phyloP scores from a whole-genome alignment of 2,329 filamentous ascomycete genomes.

The Lachnellula arida region DNA sequence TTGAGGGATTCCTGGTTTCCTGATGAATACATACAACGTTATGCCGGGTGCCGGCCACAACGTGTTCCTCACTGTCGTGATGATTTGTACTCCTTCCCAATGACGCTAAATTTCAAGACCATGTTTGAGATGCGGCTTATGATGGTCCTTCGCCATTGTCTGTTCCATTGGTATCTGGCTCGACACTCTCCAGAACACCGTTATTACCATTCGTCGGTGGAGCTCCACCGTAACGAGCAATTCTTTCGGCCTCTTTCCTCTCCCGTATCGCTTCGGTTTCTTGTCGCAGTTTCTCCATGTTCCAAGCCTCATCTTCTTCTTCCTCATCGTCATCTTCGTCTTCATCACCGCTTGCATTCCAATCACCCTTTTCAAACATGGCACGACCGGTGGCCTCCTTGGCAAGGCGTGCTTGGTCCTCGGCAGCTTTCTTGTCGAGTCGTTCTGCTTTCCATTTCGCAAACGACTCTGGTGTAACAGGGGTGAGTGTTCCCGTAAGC shows the following conservation, averaged over 20 bases:
- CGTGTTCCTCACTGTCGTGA: background rate
- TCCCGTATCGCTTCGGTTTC: constrained; percentile 77
- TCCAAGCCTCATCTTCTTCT: constrained; percentile 56
- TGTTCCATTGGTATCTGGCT: constrained; percentile 13
- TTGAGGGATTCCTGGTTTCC: background rate
- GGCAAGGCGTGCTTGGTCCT: constrained; percentile 81
- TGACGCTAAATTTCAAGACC: constrained; percentile 23
- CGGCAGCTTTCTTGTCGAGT: constrained; percentile 90
- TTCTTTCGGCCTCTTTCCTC: constrained; percentile 72
- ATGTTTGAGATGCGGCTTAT: constrained; percentile 10
- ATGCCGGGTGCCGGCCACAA: background rate
- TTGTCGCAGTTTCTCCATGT: constrained; percentile 72
- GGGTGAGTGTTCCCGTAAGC: constrained; percentile 83
- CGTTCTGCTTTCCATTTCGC: constrained; percentile 97
- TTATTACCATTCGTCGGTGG: constrained; percentile 16
- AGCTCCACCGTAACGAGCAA: constrained; percentile 31
- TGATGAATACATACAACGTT: background rate
- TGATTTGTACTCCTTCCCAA: constrained; percentile 9
- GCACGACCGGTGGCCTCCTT: constrained; percentile 95
- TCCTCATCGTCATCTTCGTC: constrained; percentile 43
- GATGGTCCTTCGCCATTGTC: constrained; percentile 22
- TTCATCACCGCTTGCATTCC: constrained; percentile 62
- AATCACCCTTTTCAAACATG: constrained; percentile 95
- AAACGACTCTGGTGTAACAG: constrained; percentile 88
- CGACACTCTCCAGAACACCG: constrained; percentile 10